Evolutionary conservation across 2,329 filamentous ascomycete species (phyloP).

Genomic region (Penicillium sp.): DNA sequence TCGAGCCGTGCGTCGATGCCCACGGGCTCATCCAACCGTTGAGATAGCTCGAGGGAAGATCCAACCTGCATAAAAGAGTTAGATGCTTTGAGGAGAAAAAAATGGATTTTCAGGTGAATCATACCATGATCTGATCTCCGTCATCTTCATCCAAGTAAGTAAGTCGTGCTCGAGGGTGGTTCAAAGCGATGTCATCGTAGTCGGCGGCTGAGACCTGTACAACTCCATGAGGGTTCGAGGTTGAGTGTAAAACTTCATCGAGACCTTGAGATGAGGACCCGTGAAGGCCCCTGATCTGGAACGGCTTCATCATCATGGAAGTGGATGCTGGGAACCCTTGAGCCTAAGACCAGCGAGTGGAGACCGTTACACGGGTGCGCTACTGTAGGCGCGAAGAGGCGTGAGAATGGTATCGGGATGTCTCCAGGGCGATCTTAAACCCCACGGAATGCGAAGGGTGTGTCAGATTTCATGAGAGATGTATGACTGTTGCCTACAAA

Average conservation of each 20-base stretch:
- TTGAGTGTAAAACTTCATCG: constrained; percentile 5
- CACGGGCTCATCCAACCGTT: constrained; percentile 51
- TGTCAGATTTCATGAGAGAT: constrained; percentile 10
- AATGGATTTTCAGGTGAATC: constrained; percentile 12
- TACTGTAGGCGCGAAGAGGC: constrained; percentile 5
- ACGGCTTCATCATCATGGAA: constrained; percentile 45
- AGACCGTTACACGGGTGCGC: constrained; percentile 15
- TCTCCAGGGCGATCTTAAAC: constrained; percentile 13
- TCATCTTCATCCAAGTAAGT: constrained; percentile 54
- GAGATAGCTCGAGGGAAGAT: constrained; percentile 51
- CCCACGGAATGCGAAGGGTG: constrained; percentile 2
- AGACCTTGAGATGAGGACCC: constrained; percentile 20
- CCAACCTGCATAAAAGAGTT: constrained; percentile 43
- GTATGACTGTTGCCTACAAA: constrained; percentile 24
- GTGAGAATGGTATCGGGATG: constrained; percentile 16
- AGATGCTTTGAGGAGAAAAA: constrained; percentile 10
- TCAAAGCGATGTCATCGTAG: constrained; percentile 49
- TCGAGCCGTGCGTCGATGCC: constrained; percentile 16
- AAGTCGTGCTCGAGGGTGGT: constrained; percentile 47
- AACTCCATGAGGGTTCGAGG: constrained; percentile 32
- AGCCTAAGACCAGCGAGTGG: constrained; percentile 12
- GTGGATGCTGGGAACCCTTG: constrained; percentile 11
- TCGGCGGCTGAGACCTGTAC: constrained; percentile 47
- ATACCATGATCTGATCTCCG: constrained; percentile 53
- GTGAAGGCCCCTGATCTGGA: constrained; percentile 45